Base-by-base conservation (phyloP, 495 filamentous ascomycete genomes). In the Articulospora tetracladia region DNA sequence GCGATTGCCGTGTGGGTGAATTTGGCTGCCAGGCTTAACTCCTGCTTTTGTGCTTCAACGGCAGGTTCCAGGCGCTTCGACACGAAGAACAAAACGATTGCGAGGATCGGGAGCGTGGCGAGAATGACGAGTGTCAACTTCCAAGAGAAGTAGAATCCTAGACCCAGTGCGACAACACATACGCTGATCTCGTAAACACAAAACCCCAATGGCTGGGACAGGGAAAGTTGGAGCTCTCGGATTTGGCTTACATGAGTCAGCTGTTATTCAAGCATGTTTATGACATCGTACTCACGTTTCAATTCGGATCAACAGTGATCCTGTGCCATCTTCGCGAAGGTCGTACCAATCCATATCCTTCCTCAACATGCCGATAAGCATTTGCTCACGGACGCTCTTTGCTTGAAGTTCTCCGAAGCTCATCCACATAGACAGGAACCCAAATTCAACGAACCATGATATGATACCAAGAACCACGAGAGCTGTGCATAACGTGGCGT, bases 301-400 rank as follows among this genome's bases (percentile, higher is more conserved):
- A 12, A 92, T 72, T 44, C 83, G 75, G 15, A 85, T 83, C 17
- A 94, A 68, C 41, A 96, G 76, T 11, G 89, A 86, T 3, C 83
- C 82, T 34, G 91, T 81, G 3, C 93, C 94, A 64, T 88, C 81
- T 62, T 78, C 75, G 44, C 86, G 76, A 41, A 76, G 75, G 68
- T 98, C 92, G 65, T 90, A 98, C 92, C 93, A 98, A 53, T 77
- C 78, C 59, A 95, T 80, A 27, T 93, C 84, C 68, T 88, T 92
- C 17, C 76, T 67, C 22, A 95, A 65, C 19, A 98, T 70, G 1
- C 80, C 82, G 1, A 73, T 65, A 65, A 96, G 97, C 1, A 96
- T 67, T 25, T 68, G 76, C 27, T 78, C 74, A 25, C 91, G 82
- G 23, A 83, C 85, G 22, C 70, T 77, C 39, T 79, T 83, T 3